A percentile compares a stretch with the other conserved stretches of the same genome.
Conservation (phyloP, 176 grass and related monocot genomes). For the Secale cereale region DNA sequence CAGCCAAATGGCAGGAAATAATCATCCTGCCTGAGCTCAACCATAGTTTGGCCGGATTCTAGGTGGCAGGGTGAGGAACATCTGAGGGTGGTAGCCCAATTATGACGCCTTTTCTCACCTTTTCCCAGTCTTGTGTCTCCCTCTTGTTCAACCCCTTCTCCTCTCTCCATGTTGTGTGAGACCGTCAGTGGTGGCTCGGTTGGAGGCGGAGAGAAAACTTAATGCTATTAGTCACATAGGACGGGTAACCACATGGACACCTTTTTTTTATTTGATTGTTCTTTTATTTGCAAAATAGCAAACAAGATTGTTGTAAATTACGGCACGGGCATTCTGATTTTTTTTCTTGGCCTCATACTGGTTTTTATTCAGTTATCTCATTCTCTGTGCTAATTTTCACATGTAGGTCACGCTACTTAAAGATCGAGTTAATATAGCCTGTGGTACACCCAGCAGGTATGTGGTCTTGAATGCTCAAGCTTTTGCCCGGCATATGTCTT, state of each 20-base stretch:
- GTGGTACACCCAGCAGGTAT: slow-evolving; percentile 96
- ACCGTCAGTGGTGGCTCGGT: neutral
- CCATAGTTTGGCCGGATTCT: neutral
- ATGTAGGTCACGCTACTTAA: slow-evolving; percentile 63
- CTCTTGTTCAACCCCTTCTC: neutral
- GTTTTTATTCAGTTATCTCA: neutral
- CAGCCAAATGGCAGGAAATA: neutral
- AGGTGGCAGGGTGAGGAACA: neutral
- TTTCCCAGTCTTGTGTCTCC: neutral
- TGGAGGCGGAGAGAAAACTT: neutral
- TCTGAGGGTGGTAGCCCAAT: neutral
- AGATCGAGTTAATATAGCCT: slow-evolving; percentile 80
- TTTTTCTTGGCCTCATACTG: neutral
- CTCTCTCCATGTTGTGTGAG: neutral
- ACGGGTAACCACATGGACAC: neutral
- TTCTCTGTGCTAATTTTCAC: neutral
- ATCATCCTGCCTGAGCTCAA: neutral
- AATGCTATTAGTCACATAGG: neutral
- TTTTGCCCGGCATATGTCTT: neutral
- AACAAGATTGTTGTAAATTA: neutral
- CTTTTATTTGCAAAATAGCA: slow-evolving; percentile 7
- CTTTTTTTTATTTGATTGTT: slow-evolving; percentile 3
- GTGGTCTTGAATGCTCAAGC: slow-evolving; percentile 23
- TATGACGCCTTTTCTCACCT: neutral
- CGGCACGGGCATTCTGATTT: neutral